phyloP scores from a whole-genome alignment of 1,284 basidiomycete genomes.

The Boletellus deceptivus region DNA sequence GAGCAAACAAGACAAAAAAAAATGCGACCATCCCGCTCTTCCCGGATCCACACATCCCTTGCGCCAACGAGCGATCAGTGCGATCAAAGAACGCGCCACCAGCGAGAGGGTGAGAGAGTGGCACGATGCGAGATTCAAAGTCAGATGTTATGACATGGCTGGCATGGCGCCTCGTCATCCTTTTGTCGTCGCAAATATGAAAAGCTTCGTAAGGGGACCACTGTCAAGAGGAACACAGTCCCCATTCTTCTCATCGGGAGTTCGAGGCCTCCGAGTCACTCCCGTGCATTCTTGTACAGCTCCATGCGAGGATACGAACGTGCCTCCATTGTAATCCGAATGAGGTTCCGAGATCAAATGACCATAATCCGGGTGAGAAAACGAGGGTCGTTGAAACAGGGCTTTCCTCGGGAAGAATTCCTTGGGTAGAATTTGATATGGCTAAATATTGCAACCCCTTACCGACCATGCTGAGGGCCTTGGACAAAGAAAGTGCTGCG shows the following conservation, averaged over 20 bases:
- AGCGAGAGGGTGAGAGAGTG: too few species aligned
- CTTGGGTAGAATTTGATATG: slow-evolving; percentile 1
- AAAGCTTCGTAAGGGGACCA: background rate
- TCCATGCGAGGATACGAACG: background rate
- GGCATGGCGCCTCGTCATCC: background rate
- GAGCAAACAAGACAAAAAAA: too few species aligned
- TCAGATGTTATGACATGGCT: background rate
- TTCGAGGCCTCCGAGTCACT: background rate
- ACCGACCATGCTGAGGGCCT: background rate
- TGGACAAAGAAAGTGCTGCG: background rate
- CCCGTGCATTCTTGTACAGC: background rate
- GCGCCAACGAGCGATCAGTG: background rate
- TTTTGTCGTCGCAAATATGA: slow-evolving; percentile 10
- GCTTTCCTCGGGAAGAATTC: background rate
- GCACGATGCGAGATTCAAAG: slow-evolving; percentile 5
- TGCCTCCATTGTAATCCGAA: background rate
- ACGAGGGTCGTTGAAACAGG: background rate
- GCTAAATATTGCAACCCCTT: slow-evolving; percentile 1
- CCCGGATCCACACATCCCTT: background rate
- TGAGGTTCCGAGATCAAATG: background rate
- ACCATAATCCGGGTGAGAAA: background rate
- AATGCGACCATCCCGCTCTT: too few species aligned
- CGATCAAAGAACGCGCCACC: background rate
- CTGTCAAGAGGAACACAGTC: too few species aligned
- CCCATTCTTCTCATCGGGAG: background rate